Percentiles rank a stretch among this genome's conserved stretches.
phyloP scores from a whole-genome alignment of 768 basidiomycete species.

The Pleurotus giganteus region DNA sequence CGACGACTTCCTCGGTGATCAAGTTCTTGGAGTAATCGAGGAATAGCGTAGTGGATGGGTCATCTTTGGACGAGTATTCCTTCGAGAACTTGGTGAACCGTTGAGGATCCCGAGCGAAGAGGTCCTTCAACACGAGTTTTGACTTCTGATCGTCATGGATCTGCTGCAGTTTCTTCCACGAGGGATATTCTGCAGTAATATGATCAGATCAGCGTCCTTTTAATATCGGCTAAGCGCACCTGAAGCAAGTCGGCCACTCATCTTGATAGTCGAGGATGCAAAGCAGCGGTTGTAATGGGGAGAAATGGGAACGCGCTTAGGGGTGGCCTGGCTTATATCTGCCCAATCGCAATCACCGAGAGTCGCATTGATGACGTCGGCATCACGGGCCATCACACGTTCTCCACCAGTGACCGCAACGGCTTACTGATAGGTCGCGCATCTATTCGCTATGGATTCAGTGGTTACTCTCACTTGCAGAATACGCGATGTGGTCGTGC shows the following conservation, averaged over 20 bases:
- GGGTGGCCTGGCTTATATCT: constrained; percentile 1
- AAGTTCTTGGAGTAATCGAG: constrained; percentile 98
- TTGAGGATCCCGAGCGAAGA: constrained; percentile 84
- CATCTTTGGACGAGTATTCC: constrained; percentile 65
- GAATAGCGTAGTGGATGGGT: constrained; percentile 76
- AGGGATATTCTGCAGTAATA: constrained; percentile 62
- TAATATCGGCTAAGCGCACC: constrained; percentile 28
- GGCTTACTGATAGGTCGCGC: neutral
- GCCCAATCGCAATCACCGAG: neutral
- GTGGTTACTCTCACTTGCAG: too few relatives aligned
- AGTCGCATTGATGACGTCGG: neutral
- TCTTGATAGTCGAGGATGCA: constrained; percentile 22
- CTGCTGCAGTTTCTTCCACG: constrained; percentile 90
- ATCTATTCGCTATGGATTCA: neutral
- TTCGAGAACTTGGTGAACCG: constrained; percentile 87
- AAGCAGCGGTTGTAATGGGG: neutral
- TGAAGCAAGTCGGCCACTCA: constrained; percentile 67
- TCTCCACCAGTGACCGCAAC: constrained; percentile 8
- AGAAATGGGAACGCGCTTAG: neutral
- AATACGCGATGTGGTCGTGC: too few relatives aligned
- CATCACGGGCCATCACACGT: constrained; percentile 2
- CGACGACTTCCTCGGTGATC: constrained; percentile 81
- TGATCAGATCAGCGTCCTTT: constrained; percentile 3
- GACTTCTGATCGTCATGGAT: constrained; percentile 72
- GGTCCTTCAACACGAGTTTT: constrained; percentile 84